Evolutionary conservation across 2,329 filamentous ascomycete species (phyloP), one percentile per base, ranked within the genome.

Genomic region (Ambrosiella xylebori): DNA sequence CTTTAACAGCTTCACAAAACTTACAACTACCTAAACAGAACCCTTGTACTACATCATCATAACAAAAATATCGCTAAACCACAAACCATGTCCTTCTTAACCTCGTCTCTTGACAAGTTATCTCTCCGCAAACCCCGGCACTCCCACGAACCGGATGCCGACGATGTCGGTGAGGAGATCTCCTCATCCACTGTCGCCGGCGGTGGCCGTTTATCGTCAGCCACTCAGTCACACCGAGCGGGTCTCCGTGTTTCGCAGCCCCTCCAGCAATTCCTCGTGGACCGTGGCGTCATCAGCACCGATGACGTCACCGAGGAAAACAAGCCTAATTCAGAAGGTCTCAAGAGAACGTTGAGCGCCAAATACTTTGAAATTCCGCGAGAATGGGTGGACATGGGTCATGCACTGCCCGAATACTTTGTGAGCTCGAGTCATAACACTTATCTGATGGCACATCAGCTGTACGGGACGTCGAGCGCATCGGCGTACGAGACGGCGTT

Each of bases 361-460:
- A 74, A 77, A 38, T 78, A 84, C 66, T 75, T 82, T 63, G 65
- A 72, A 41, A 77, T 84, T 0, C 81, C 82, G 0, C 61, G 66
- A 1, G 68, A 74, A 57, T 67, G 82, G 11, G 74, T 75, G 7
- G 79, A 84, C 64, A 71, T 79, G 59, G 78, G 75, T 9, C 72
- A 80, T 62, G 77, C 82, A 0, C 69, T 87, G 19, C 77, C 82
- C 1, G 81, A 85, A 62, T 87, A 87, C 68, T 86, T 81, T 65
- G 79, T 87, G 69, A 84, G 80, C 68, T 85, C 81, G 3, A 84
- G 80, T 62, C 84, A 87, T 70, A 87, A 87, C 68, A 87, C 84
- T 0, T 87, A 87, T 64, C 71, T 87, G 35, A 72, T 82, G 64
- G 83, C 82, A 0, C 81, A 86, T 66, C 84, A 87, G 68, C 76